Percentiles rank a stretch among this genome's conserved stretches.
These are phyloP conservation scores for Aquilaria sinensis DNA, from an alignment of 345 rosid genomes.

Conservation along the genomic window DNA sequence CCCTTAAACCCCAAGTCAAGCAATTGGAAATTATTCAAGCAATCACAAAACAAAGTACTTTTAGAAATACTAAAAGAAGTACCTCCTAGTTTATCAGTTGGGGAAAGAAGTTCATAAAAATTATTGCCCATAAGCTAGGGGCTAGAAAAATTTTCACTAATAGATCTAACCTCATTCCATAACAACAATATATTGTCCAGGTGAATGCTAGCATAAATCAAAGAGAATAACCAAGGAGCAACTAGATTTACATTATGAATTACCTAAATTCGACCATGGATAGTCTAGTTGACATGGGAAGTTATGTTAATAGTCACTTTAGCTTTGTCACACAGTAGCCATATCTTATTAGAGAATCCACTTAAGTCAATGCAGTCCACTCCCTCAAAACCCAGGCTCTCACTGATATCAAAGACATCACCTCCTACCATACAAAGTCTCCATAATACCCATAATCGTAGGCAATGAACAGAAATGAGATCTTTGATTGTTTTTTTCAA, in stretches of 20 bases:
- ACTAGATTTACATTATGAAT: neutral
- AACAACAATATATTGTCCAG: neutral
- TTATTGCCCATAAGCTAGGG: neutral
- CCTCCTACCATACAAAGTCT: neutral
- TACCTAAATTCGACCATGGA: neutral
- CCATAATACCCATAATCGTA: neutral
- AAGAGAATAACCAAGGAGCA: too few relatives aligned
- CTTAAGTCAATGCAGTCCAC: neutral
- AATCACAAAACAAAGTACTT: neutral
- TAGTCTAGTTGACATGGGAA: neutral
- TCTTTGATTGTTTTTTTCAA: neutral
- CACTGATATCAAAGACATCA: neutral
- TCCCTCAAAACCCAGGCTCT: neutral
- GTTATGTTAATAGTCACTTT: neutral
- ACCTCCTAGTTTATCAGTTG: neutral
- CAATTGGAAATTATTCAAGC: neutral
- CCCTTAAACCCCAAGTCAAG: neutral
- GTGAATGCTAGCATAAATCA: too few relatives aligned
- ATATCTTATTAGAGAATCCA: neutral
- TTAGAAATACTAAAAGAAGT: neutral
- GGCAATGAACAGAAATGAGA: neutral
- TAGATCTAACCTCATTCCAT: neutral
- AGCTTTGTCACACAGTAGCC: neutral
- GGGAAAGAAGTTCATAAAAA: neutral
- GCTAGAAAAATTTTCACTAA: neutral